Conservation (phyloP, 441 rosid species). For the Manihot esculenta region DNA sequence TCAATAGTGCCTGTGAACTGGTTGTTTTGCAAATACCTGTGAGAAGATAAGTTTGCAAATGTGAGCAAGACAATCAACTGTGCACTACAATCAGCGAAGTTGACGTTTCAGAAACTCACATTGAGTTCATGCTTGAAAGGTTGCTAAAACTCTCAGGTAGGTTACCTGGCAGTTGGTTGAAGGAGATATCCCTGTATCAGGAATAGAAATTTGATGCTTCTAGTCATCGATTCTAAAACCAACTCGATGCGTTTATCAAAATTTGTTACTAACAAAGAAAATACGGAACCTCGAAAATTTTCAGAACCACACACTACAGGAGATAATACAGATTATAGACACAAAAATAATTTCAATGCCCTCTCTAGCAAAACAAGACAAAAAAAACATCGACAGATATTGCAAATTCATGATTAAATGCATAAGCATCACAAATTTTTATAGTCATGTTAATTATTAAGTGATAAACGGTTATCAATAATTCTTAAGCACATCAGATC, state of each 20-base stretch:
- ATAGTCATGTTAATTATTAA: background rate
- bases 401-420: background rate
- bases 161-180: slow-evolving; percentile 59
- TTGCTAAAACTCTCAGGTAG: slow-evolving; percentile 64
- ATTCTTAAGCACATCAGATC: background rate
- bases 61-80: slow-evolving; percentile 3
- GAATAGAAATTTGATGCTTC: slow-evolving; percentile 21
- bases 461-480: background rate
- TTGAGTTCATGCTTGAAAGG: slow-evolving; percentile 61
- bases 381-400: background rate
- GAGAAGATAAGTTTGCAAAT: slow-evolving; percentile 28
- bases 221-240: slow-evolving; percentile 14
- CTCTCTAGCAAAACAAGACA: background rate
- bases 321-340: background rate
- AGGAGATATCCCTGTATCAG: slow-evolving; percentile 84
- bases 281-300: background rate
- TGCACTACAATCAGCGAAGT: slow-evolving; percentile 6
- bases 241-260: slow-evolving; percentile 12
- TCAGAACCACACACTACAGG: background rate
- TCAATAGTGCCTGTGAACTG: slow-evolving; percentile 82
- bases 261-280: background rate
- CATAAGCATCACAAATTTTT: background rate
- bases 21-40: slow-evolving; percentile 89
- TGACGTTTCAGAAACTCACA: slow-evolving; percentile 51
- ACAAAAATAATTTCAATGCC: background rate